phyloP scores from a whole-genome alignment of 495 filamentous ascomycete genomes.

The Durotheca rogersii region DNA sequence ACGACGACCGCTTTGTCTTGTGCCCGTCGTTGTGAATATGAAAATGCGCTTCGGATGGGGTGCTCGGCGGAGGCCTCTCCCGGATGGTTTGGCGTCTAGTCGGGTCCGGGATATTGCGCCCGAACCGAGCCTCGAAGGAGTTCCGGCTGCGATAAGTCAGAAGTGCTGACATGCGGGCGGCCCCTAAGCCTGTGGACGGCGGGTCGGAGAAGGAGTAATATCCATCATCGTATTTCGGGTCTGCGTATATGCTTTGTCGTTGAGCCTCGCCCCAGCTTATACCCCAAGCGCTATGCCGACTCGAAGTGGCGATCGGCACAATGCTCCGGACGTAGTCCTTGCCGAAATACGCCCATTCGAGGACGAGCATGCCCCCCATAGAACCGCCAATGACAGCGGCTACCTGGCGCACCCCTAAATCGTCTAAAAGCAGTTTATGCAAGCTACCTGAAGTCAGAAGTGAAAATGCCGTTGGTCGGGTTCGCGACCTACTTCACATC shows the following conservation, averaged over 20 bases:
- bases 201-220: constrained; percentile 87
- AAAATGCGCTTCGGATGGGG: constrained; percentile 80
- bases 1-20: constrained; percentile 50
- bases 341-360: constrained; percentile 96
- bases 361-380: constrained; percentile 95
- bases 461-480: constrained; percentile 1
- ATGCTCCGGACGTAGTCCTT: constrained; percentile 89
- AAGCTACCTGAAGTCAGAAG: constrained; percentile 55
- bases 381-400: constrained; percentile 94
- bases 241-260: constrained; percentile 95
- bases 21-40: constrained; percentile 96
- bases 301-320: constrained; percentile 92
- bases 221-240: constrained; percentile 96
- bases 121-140: constrained; percentile 94
- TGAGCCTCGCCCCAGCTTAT: constrained; percentile 99
- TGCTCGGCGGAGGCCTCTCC: constrained; percentile 59
- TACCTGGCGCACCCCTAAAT: constrained; percentile 81
- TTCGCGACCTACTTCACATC: constrained; percentile 77
- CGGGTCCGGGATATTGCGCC: constrained; percentile 85
- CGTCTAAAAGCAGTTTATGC: constrained; percentile 87
- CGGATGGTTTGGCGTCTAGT: constrained; percentile 77
- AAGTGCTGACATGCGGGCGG: constrained; percentile 93
- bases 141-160: constrained; percentile 94
- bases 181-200: constrained; percentile 81
- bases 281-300: constrained; percentile 95